phyloP scores from a whole-genome alignment of 768 basidiomycete genomes.

The Postia placenta region DNA sequence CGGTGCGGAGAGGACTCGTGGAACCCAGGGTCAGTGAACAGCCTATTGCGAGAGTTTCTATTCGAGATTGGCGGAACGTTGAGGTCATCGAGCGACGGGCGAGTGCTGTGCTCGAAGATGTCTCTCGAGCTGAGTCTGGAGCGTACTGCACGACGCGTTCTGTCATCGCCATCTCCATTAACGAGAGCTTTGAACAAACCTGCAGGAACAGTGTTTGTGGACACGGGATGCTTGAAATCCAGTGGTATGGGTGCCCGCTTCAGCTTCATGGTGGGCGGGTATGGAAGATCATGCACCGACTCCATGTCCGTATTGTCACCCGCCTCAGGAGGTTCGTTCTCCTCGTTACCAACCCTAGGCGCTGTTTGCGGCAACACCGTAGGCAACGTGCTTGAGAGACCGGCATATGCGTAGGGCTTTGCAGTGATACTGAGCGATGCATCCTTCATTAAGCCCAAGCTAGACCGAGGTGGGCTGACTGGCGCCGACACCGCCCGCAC shows the following conservation, averaged over 20 bases:
- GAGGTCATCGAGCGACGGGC: slow-evolving; percentile 74
- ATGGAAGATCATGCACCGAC: slow-evolving; percentile 23
- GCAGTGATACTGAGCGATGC: slow-evolving; percentile 36
- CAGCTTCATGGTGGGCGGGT: slow-evolving; percentile 29
- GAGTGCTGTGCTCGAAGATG: slow-evolving; percentile 49
- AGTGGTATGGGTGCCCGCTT: slow-evolving; percentile 73
- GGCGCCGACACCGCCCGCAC: slow-evolving; percentile 42
- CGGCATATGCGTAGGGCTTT: slow-evolving; percentile 64
- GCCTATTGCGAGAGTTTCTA: slow-evolving; percentile 44
- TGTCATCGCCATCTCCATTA: slow-evolving; percentile 46
- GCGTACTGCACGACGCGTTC: slow-evolving; percentile 64
- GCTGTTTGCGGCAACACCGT: slow-evolving; percentile 8
- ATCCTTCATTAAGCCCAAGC: slow-evolving; percentile 17
- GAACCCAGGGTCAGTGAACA: slow-evolving; percentile 54
- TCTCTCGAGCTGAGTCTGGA: slow-evolving; percentile 74
- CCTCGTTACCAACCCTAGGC: slow-evolving; percentile 20
- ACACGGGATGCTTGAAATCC: slow-evolving; percentile 66
- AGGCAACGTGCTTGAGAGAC: slow-evolving; percentile 35
- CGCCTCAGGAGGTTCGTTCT: slow-evolving; percentile 5
- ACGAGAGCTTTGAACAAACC: slow-evolving; percentile 80
- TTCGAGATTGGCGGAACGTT: slow-evolving; percentile 65
- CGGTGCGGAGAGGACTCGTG: slow-evolving; percentile 23
- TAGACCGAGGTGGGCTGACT: slow-evolving; percentile 26
- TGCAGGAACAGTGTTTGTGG: slow-evolving; percentile 75
- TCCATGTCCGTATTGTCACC: slow-evolving; percentile 1